Evolutionary conservation across 768 basidiomycete genomes (phyloP).

Genomic region (Holtermanniella nyarrowii): DNA sequence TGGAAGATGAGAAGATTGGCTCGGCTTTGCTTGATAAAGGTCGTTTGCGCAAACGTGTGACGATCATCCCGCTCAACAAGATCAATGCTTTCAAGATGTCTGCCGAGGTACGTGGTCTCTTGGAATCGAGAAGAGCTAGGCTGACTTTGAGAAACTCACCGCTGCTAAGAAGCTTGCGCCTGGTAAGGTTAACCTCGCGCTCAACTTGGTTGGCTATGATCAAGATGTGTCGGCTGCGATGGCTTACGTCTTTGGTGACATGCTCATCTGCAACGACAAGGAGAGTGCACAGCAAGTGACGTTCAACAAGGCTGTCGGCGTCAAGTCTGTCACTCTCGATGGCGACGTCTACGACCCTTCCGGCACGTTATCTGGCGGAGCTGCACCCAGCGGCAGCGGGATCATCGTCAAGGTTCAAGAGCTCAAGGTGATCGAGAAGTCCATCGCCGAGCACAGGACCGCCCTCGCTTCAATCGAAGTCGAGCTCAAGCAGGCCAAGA

Average conservation of each 20-base stretch:
- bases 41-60: conserved; percentile 72
- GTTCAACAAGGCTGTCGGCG: conserved; percentile 59
- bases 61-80: conserved; percentile 87
- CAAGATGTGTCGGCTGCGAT: conserved; percentile 77
- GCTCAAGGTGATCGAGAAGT: conserved; percentile 57
- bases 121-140: background rate
- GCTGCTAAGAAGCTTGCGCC: conserved; percentile 62
- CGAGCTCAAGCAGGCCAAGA: conserved; percentile 48
- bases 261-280: conserved; percentile 80
- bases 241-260: conserved; percentile 85
- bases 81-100: conserved; percentile 57
- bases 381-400: conserved; percentile 61
- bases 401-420: conserved; percentile 75
- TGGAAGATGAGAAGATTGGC: conserved; percentile 80
- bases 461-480: conserved; percentile 50
- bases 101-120: conserved; percentile 44
- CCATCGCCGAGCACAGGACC: conserved; percentile 48
- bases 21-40: conserved; percentile 71
- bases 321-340: conserved; percentile 80
- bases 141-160: conserved; percentile 57
- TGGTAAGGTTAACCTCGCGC: conserved; percentile 70
- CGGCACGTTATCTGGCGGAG: conserved; percentile 84
- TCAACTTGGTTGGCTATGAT: conserved; percentile 77
- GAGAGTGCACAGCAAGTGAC: conserved; percentile 79
- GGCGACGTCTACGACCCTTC: conserved; percentile 96